Conservation (phyloP, 2,329 filamentous ascomycete species). For the Penicillium sp. region DNA sequence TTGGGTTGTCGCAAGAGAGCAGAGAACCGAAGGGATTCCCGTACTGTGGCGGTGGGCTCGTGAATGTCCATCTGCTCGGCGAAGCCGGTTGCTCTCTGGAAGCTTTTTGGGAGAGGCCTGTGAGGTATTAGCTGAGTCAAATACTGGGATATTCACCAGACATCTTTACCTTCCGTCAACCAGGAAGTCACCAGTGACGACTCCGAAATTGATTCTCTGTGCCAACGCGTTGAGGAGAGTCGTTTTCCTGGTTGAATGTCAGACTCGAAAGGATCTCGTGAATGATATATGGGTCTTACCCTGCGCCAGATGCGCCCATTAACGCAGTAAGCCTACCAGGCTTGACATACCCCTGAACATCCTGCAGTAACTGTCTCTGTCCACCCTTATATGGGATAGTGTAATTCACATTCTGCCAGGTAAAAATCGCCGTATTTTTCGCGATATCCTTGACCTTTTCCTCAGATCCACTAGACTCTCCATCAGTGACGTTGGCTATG, state of each 20-base stretch:
- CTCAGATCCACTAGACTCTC: conserved; percentile 17
- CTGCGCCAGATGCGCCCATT: conserved; percentile 70
- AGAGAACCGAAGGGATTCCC: conserved; percentile 63
- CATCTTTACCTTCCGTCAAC: conserved; percentile 43
- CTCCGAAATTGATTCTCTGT: conserved; percentile 45
- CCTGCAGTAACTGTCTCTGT: conserved; percentile 51
- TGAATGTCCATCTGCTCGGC: conserved; percentile 65
- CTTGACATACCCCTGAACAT: conserved; percentile 68
- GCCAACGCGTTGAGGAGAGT: conserved; percentile 48
- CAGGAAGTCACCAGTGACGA: conserved; percentile 44
- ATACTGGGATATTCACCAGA: neutral
- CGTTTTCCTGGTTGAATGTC: conserved; percentile 42
- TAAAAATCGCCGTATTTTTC: conserved; percentile 68
- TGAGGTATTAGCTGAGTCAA: neutral
- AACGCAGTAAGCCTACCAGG: conserved; percentile 74
- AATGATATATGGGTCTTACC: conserved; percentile 23
- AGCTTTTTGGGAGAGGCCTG: conserved; percentile 45
- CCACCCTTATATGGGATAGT: conserved; percentile 49
- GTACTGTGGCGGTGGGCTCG: conserved; percentile 62
- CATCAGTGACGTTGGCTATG: conserved; percentile 17
- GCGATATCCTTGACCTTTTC: conserved; percentile 51
- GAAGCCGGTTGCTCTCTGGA: conserved; percentile 54
- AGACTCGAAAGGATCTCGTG: neutral
- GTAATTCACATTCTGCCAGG: conserved; percentile 83
- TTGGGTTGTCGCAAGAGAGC: conserved; percentile 61